Conservation (phyloP, 768 basidiomycete genomes). For the Boletellus ananas region DNA sequence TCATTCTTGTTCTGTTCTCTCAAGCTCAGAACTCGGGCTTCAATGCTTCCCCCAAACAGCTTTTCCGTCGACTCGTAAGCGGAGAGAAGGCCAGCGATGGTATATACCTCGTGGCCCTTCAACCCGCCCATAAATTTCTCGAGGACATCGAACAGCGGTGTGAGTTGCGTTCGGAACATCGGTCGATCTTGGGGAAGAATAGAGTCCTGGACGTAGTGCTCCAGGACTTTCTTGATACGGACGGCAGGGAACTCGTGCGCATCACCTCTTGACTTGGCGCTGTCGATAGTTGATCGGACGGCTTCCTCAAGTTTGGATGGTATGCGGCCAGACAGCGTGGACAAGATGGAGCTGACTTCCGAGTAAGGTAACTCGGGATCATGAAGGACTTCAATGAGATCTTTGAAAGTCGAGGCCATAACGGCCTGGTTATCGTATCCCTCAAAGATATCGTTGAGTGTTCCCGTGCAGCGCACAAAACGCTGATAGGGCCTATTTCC, state of each 20-base stretch:
- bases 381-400: constrained; percentile 77
- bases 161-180: constrained; percentile 73
- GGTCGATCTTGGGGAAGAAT: constrained; percentile 76
- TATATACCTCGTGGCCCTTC: constrained; percentile 80
- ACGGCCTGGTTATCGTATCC: constrained; percentile 96
- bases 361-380: constrained; percentile 87
- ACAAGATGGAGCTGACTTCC: constrained; percentile 77
- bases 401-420: constrained; percentile 83
- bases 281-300: constrained; percentile 75
- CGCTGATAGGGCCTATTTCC: constrained; percentile 91
- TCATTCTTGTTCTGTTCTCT: constrained; percentile 92
- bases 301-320: constrained; percentile 86
- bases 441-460: constrained; percentile 87
- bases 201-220: constrained; percentile 78
- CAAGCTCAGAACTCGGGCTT: constrained; percentile 84
- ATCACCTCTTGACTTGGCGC: constrained; percentile 68
- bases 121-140: constrained; percentile 79
- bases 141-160: constrained; percentile 66
- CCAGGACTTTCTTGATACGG: constrained; percentile 81
- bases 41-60: constrained; percentile 91
- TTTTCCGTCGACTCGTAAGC: constrained; percentile 86
- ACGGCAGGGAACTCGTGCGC: constrained; percentile 84
- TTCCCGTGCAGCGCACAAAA: constrained; percentile 65
- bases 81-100: constrained; percentile 71
- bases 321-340: constrained; percentile 89